Base-by-base conservation (phyloP, 73 alveolate species). In the Uronychia setigera region DNA sequence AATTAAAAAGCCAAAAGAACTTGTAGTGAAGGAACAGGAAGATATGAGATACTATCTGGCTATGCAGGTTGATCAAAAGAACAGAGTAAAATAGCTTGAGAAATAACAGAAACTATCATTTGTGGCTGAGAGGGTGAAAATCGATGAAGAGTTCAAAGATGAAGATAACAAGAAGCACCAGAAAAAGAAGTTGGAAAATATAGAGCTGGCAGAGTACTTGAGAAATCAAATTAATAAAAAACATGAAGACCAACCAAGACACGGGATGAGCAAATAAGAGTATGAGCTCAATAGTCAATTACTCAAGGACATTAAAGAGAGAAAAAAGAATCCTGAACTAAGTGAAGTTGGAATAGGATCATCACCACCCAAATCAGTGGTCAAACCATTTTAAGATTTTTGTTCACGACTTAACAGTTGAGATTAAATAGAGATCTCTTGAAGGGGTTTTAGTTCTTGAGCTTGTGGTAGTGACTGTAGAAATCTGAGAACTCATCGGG, bases 61-160 rank as follows among this genome's bases (percentile, higher is more conserved):
- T 33, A 32, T 33, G 91, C 86, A 85, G 30, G 84, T 85, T 28
- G 0, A 28, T 1, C 81, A 85, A 46, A 85, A 58, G 59, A 78
- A 85, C 67, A 1, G 1, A 1, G 30, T 34, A 57, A 85, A 78
- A 33, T 13, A 76, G 74, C 86, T 74, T 77, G 91, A 85, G 59
- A 85, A 46, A 57, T 58, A 35, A 28, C 74, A 74, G 1, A 85
- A 85, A 27, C 85, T 74, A 31, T 78, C 57, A 26, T 85, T 74
- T 57, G 77, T 85, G 86, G 35, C 76, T 85, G 35, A 85, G 79
- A 74, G 91, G 91, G 77, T 85, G 13, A 76, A 78, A n/a, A 26
- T 29, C 26, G 35, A 82, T 1, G 60, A 33, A 32, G 91, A 67
- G 79, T 26, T 28, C 19, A 67, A 67, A 5, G 79, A 28, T 9